Base-by-base conservation (phyloP, 2,329 filamentous ascomycete genomes). In the Ceratocystis destructans region DNA sequence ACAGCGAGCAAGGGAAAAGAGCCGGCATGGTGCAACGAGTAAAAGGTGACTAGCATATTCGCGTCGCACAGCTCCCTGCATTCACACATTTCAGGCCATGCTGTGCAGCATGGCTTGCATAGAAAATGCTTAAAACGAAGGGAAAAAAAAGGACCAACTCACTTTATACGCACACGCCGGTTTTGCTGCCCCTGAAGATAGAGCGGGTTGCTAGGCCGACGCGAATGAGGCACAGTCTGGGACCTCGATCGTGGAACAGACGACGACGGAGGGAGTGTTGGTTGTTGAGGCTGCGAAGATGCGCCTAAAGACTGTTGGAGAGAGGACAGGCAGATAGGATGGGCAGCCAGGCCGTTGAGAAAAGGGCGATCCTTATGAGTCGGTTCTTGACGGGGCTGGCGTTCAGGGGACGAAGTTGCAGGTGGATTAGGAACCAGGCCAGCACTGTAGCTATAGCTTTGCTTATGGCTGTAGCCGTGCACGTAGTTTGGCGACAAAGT, bases 291-390 rank as follows among this genome's bases (percentile, higher is more conserved):
- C 53, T 59, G 53, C 15, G 3, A n/a, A 5, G 53, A 33, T 3
- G 25, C 28, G 28, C 53, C 5, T 5, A 17, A n/a, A 12, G 53
- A 59, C 28, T 59, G 25, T 17, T 59, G 53, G 5, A 59, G 28
- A 44, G 65, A 62, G 12, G 41, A 41, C 20, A 41, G n/a, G 20
- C 61, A 28, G 53, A 44, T 33, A 6, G 64, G 67, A 57, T 68
- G 64, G 1, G 64, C 65, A 41, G 67, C 46, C 5, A 66, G 46
- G 41, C 67, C 64, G 62, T 68, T 65, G 12, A 68, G 64, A 12
- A 66, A 68, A 5, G 63, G 22, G 17, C 64, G 37, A 46, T 45
- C 64, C 10, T 53, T 61, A 22, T 22, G 20, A 25, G 41, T 22
- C 7, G 28, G 53, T 31, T 33, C 28, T 12, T 59, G 53, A 10